Conservation (phyloP, 768 basidiomycete genomes). For the Trametes cinnabarina region DNA sequence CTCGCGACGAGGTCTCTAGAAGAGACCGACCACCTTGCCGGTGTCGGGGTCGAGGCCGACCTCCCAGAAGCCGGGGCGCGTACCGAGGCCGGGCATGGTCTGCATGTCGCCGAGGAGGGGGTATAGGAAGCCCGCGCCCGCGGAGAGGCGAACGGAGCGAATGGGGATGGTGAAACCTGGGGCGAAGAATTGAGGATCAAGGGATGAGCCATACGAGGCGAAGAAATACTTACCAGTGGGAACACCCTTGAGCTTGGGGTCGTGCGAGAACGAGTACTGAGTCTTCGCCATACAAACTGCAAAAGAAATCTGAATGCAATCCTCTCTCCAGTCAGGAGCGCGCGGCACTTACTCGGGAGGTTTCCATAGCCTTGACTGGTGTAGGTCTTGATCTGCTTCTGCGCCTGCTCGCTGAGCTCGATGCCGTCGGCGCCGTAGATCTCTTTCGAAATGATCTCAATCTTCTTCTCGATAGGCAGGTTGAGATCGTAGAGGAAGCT, state of each 20-base stretch:
- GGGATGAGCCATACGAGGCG: neutral
- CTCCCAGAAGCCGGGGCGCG: constrained; percentile 93
- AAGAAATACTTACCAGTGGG: constrained; percentile 57
- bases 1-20: constrained; percentile 43
- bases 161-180: constrained; percentile 91
- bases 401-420: constrained; percentile 79
- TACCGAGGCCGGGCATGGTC: constrained; percentile 95
- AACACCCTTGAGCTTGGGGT: constrained; percentile 86
- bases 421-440: constrained; percentile 95
- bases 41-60: constrained; percentile 77
- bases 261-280: constrained; percentile 95
- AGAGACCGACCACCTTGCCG: constrained; percentile 83
- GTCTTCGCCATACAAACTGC: constrained; percentile 97
- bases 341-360: constrained; percentile 62
- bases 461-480: constrained; percentile 84
- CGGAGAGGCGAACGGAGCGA: constrained; percentile 80
- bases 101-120: constrained; percentile 96
- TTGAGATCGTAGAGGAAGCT: constrained; percentile 91
- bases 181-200: neutral
- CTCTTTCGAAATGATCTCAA: constrained; percentile 79
- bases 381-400: constrained; percentile 85
- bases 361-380: constrained; percentile 82
- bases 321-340: neutral
- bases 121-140: constrained; percentile 94
- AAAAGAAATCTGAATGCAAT: neutral